Percentiles rank a stretch among this genome's conserved stretches.
phyloP scores from a whole-genome alignment of 768 basidiomycete species.

The Termitomyces heimii region DNA sequence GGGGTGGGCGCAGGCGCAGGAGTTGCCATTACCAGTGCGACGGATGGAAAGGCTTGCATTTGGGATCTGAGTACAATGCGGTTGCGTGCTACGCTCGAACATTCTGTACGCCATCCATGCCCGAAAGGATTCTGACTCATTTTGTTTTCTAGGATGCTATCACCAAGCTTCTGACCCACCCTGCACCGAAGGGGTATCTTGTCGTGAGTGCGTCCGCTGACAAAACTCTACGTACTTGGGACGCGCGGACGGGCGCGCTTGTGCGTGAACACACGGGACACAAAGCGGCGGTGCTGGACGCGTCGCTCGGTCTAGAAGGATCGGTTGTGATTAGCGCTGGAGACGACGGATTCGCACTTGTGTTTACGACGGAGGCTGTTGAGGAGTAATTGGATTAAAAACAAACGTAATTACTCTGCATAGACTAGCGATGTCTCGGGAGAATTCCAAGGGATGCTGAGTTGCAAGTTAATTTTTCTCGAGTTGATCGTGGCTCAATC shows the following conservation, averaged over 20 bases:
- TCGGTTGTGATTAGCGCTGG: conserved; percentile 80
- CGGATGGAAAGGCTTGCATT: conserved; percentile 90
- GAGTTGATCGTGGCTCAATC: neutral
- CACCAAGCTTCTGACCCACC: conserved; percentile 71
- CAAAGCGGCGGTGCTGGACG: conserved; percentile 65
- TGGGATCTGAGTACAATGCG: conserved; percentile 93
- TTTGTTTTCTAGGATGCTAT: conserved; percentile 68
- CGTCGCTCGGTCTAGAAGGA: conserved; percentile 65
- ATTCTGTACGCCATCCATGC: conserved; percentile 51
- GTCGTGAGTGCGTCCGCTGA: conserved; percentile 88
- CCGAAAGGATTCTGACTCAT: too few relatives aligned
- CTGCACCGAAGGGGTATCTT: conserved; percentile 68
- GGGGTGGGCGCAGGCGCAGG: conserved; percentile 46
- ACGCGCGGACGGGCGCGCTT: conserved; percentile 77
- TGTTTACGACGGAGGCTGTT: conserved; percentile 63
- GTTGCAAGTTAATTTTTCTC: neutral
- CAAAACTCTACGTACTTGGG: conserved; percentile 86
- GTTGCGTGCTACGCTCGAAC: conserved; percentile 73
- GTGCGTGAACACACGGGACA: conserved; percentile 83
- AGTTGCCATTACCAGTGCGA: conserved; percentile 80
- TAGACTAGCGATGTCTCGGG: neutral
- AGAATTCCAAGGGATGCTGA: neutral
- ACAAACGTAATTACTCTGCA: neutral
- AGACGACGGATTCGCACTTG: conserved; percentile 84
- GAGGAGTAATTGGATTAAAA: conserved; percentile 15